Percentiles rank a stretch among this genome's conserved stretches.
Evolutionary conservation across 2,329 filamentous ascomycete genomes (phyloP).

Genomic region (Colletotrichum chrysophilum): DNA sequence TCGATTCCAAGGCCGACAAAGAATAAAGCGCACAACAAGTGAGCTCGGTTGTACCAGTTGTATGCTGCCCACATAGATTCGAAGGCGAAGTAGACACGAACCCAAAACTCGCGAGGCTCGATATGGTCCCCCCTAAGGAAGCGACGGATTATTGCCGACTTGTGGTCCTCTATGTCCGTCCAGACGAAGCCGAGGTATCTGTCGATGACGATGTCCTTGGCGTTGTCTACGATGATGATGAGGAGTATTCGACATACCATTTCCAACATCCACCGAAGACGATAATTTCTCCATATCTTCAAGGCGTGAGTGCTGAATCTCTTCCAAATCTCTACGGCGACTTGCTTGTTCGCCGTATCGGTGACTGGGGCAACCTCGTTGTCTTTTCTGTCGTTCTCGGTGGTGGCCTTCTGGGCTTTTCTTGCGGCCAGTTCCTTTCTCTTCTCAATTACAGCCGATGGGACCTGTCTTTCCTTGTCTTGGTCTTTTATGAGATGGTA

Average conservation of each 20-base stretch:
- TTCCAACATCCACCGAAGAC: not conserved
- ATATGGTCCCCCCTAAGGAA: not conserved
- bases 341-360: not conserved
- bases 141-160: slow-evolving; percentile 5
- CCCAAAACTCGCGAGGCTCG: not conserved
- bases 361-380: not conserved
- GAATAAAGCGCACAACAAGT: not conserved
- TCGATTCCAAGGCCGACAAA: slow-evolving; percentile 10
- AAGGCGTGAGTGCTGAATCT: not conserved
- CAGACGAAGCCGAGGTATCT: not conserved
- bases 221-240: not conserved
- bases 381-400: not conserved
- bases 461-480: not conserved
- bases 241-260: not conserved
- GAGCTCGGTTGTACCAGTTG: slow-evolving; percentile 4
- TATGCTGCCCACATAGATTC: slow-evolving; percentile 13
- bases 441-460: not conserved
- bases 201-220: not conserved
- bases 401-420: not conserved
- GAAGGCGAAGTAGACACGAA: slow-evolving; percentile 5
- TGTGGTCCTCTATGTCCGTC: not conserved
- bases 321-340: not conserved
- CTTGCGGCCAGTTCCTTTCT: not conserved
- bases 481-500: not conserved
- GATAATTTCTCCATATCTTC: not conserved